phyloP scores from a whole-genome alignment of 2,329 filamentous ascomycete genomes.

The Triangularia verruculosa region DNA sequence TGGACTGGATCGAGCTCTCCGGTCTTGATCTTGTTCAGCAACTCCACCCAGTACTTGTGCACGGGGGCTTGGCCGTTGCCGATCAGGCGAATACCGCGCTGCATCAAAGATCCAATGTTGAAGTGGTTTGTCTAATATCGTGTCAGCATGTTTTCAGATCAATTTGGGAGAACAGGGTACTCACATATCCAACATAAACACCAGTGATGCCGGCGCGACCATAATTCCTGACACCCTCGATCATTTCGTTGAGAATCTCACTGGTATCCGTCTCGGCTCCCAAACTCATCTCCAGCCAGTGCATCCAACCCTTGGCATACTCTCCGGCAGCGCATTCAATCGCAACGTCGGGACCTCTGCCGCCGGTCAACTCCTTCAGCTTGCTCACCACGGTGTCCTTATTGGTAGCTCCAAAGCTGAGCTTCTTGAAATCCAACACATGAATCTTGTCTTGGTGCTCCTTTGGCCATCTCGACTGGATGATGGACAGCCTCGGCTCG shows the following conservation, averaged over 20 bases:
- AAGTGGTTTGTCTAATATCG: constrained; percentile 70
- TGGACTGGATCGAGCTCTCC: constrained; percentile 70
- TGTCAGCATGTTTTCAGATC: too few species aligned
- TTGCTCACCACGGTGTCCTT: constrained; percentile 64
- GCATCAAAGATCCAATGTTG: constrained; percentile 81
- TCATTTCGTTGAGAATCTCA: constrained; percentile 78
- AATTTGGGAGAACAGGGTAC: too few species aligned
- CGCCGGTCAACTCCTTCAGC: constrained; percentile 70
- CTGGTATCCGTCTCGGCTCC: constrained; percentile 82
- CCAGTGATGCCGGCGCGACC: constrained; percentile 77
- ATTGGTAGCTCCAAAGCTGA: constrained; percentile 55
- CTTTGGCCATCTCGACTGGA: constrained; percentile 59
- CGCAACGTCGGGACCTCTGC: constrained; percentile 69
- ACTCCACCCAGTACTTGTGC: constrained; percentile 77
- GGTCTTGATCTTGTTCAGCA: constrained; percentile 65
- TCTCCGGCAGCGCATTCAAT: constrained; percentile 66
- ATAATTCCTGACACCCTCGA: constrained; percentile 67
- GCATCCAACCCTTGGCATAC: constrained; percentile 60
- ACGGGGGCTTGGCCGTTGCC: constrained; percentile 68
- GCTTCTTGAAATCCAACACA: constrained; percentile 64
- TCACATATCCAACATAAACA: constrained; percentile 58
- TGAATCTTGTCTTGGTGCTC: constrained; percentile 55
- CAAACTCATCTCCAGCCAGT: constrained; percentile 54
- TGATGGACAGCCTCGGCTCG: constrained; percentile 65
- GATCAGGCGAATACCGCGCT: constrained; percentile 77